Conservation (phyloP, 2,329 filamentous ascomycete species). For the Tolypocladium endophyticum region DNA sequence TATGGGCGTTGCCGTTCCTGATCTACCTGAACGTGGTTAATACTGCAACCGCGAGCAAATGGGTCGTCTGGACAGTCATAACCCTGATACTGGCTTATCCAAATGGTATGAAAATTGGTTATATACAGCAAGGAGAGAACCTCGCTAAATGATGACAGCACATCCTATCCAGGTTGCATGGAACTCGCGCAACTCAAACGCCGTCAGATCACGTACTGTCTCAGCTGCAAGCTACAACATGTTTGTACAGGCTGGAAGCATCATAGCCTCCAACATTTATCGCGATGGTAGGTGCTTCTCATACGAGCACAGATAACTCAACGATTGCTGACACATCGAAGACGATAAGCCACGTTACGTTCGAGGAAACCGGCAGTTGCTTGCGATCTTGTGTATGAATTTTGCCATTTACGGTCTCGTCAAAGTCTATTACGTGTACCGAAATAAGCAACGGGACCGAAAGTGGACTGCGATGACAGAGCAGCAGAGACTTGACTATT, state of each 20-base stretch:
- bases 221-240: conserved; percentile 52
- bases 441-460: conserved; percentile 31
- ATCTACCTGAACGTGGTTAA: conserved; percentile 29
- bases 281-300: conserved; percentile 19
- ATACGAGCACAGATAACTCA: neutral
- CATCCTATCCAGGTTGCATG: conserved; percentile 40
- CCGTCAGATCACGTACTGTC: conserved; percentile 51
- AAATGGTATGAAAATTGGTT: conserved; percentile 22
- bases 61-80: conserved; percentile 23
- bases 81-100: conserved; percentile 25
- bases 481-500: conserved; percentile 36
- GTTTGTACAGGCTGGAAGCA: conserved; percentile 32
- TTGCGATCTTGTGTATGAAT: conserved; percentile 36
- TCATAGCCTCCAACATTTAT: conserved; percentile 30
- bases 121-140: neutral
- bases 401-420: conserved; percentile 32
- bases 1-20: conserved; percentile 44
- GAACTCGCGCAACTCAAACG: conserved; percentile 51
- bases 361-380: conserved; percentile 36
- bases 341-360: conserved; percentile 43
- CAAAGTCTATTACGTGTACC: conserved; percentile 36
- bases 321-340: neutral
- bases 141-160: conserved; percentile 6
- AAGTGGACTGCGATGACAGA: conserved; percentile 32
- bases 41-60: conserved; percentile 13